Conservation (phyloP, 352 stramenopile genomes). For the Globisporangium recalcitrans region DNA sequence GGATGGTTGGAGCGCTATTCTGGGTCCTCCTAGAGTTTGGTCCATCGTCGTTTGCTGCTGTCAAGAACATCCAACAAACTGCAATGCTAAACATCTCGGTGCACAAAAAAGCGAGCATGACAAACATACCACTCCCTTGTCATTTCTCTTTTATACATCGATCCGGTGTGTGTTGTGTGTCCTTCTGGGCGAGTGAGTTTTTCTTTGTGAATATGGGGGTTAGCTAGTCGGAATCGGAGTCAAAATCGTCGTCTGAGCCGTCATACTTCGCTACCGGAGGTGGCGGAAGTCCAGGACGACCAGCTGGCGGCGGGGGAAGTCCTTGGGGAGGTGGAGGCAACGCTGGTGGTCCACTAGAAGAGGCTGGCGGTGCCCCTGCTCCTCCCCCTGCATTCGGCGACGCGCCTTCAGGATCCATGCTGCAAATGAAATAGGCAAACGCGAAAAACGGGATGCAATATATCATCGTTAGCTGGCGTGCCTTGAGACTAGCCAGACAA, state of each 20-base stretch:
- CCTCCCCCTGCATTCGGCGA: constrained; percentile 46
- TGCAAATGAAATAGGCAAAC: constrained; percentile 18
- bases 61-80: background rate
- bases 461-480: background rate
- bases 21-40: background rate
- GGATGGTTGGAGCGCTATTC: too few species aligned
- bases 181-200: background rate
- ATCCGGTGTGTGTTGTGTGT: background rate
- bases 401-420: constrained; percentile 76
- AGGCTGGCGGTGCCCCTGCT: constrained; percentile 2
- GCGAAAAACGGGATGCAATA: background rate
- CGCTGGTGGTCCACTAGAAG: constrained; percentile 2
- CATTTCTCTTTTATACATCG: background rate
- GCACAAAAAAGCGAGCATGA: background rate
- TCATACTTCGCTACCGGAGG: constrained; percentile 30
- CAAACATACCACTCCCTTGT: background rate
- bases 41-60: too few species aligned
- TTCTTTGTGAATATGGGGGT: background rate
- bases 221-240: constrained; percentile 33
- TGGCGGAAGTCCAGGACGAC: constrained; percentile 43
- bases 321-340: constrained; percentile 31
- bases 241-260: constrained; percentile 41
- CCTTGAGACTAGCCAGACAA: background rate
- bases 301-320: constrained; percentile 24
- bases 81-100: background rate